A percentile compares a stretch with the other conserved stretches of the same genome.
Evolutionary conservation across 192 early-diverging fungal species (phyloP).

Genomic region (Coemansia pectinata): DNA sequence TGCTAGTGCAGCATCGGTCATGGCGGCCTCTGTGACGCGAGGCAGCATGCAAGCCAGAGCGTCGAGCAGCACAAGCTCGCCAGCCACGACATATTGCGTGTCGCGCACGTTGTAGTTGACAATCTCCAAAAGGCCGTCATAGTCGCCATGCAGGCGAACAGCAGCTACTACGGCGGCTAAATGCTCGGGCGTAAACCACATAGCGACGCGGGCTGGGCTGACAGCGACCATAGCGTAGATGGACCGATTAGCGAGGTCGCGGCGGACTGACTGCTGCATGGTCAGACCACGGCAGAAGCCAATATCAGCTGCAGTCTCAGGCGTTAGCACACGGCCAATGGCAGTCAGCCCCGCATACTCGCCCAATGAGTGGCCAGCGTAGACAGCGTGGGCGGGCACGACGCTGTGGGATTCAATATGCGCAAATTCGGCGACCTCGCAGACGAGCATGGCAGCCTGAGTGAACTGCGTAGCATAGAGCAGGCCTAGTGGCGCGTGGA

Average conservation of each 20-base stretch:
- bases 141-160: conserved; percentile 70
- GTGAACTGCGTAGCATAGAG: conserved; percentile 95
- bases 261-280: conserved; percentile 92
- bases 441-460: conserved; percentile 87
- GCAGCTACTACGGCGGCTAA: conserved; percentile 70
- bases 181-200: conserved; percentile 82
- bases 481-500: conserved; percentile 83
- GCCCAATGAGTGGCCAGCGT: conserved; percentile 94
- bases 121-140: conserved; percentile 80
- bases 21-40: conserved; percentile 72
- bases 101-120: conserved; percentile 98
- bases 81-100: conserved; percentile 94
- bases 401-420: conserved; percentile 88
- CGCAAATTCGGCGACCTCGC: conserved; percentile 88
- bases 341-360: conserved; percentile 91
- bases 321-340: conserved; percentile 82
- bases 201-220: conserved; percentile 86
- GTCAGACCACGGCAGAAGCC: conserved; percentile 98
- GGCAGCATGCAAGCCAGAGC: conserved; percentile 75
- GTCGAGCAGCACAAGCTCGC: conserved; percentile 79
- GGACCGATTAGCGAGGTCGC: conserved; percentile 82
- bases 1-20: conserved; percentile 75
- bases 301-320: conserved; percentile 86
- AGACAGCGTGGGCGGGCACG: conserved; percentile 81
- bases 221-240: conserved; percentile 96